These are phyloP conservation scores for Cryphonectria parasitica DNA, from an alignment of 2,329 filamentous ascomycete genomes.

Conservation along the genomic window DNA sequence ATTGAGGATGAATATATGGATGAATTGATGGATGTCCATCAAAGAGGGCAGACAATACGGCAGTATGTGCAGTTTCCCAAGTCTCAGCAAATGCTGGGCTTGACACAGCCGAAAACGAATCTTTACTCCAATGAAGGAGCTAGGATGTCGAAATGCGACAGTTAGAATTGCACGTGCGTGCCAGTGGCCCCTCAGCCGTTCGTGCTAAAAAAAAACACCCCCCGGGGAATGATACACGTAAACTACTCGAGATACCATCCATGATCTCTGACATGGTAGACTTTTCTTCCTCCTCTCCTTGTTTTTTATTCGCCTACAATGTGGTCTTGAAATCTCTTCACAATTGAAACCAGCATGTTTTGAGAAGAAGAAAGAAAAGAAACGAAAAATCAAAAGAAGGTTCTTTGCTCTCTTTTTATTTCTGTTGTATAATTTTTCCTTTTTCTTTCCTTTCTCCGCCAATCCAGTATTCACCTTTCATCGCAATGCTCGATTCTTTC, in stretches of 20 bases:
- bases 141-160: slow-evolving; percentile 11
- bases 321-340: not conserved
- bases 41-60: slow-evolving; percentile 3
- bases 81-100: slow-evolving; percentile 5
- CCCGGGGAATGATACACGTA: slow-evolving; percentile 6
- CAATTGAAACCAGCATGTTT: too few relatives aligned
- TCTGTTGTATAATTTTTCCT: not conserved
- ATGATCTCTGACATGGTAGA: not conserved
- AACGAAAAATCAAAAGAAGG: not conserved
- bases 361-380: not conserved
- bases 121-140: slow-evolving; percentile 5
- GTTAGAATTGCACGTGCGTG: slow-evolving; percentile 10
- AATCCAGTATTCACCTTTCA: not conserved
- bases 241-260: not conserved
- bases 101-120: slow-evolving; percentile 8
- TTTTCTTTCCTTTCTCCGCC: not conserved
- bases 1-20: slow-evolving; percentile 2
- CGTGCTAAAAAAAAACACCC: not conserved
- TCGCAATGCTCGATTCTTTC: slow-evolving; percentile 1
- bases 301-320: not conserved
- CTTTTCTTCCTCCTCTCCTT: not conserved
- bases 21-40: not conserved
- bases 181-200: slow-evolving; percentile 16
- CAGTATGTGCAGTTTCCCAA: not conserved
- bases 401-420: not conserved